These are phyloP conservation scores for Cordyceps javanica DNA, from an alignment of 2,329 filamentous ascomycete genomes.

Conservation along the genomic window DNA sequence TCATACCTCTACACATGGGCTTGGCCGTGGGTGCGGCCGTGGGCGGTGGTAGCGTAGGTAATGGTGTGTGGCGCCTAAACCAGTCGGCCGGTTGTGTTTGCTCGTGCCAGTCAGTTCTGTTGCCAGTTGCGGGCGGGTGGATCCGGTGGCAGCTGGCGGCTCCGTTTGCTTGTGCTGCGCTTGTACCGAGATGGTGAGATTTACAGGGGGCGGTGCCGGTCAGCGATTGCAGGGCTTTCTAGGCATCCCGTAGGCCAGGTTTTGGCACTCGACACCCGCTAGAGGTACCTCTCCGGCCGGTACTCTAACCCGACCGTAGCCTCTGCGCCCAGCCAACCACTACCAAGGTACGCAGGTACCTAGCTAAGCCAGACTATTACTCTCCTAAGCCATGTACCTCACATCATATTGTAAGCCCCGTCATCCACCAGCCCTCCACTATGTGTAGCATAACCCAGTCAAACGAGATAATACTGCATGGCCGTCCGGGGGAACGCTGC, in stretches of 20 bases:
- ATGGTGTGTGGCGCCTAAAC: constrained; percentile 1
- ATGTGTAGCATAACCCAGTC: constrained; percentile 11
- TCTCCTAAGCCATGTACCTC: constrained; percentile 2
- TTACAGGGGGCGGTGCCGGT: not conserved
- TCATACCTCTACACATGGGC: constrained; percentile 1
- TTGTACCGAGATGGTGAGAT: not conserved
- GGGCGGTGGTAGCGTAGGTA: too few relatives aligned
- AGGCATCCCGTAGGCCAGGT: too few relatives aligned
- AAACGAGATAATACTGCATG: constrained; percentile 13
- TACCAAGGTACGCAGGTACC: not conserved
- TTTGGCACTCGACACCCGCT: too few relatives aligned
- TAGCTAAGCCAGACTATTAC: constrained; percentile 5
- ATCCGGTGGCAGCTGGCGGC: not conserved
- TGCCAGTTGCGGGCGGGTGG: constrained; percentile 5
- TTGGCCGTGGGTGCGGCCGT: too few relatives aligned
- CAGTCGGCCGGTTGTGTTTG: constrained; percentile 9
- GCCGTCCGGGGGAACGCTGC: not conserved
- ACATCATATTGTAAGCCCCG: constrained; percentile 10
- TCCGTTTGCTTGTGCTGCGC: not conserved
- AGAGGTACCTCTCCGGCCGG: too few relatives aligned
- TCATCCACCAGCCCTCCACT: constrained; percentile 9
- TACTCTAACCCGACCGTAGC: not conserved
- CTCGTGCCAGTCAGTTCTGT: constrained; percentile 10
- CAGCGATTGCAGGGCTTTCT: not conserved
- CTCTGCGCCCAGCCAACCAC: not conserved